Conservation (phyloP, 1,139 yeast genomes). For the Saccharomyces hybrid region DNA sequence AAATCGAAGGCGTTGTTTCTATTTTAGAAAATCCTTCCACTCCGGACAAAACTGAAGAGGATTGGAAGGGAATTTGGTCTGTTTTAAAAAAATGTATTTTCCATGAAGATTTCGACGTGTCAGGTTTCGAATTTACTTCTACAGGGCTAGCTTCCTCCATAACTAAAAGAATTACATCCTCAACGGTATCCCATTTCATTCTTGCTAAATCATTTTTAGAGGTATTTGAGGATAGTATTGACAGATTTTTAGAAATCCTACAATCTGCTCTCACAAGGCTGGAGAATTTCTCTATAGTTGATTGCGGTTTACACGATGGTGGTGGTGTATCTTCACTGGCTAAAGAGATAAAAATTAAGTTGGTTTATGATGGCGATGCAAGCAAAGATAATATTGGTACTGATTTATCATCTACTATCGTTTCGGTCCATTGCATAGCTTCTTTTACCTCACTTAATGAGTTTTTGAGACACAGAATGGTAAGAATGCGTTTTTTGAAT, state of each 20-base stretch:
- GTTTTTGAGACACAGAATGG: slow-evolving; percentile 43
- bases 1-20: slow-evolving; percentile 19
- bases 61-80: slow-evolving; percentile 46
- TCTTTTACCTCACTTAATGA: slow-evolving; percentile 67
- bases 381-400: slow-evolving; percentile 32
- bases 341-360: slow-evolving; percentile 57
- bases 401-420: slow-evolving; percentile 38
- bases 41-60: slow-evolving; percentile 27
- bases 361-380: slow-evolving; percentile 34
- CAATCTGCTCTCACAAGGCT: slow-evolving; percentile 72
- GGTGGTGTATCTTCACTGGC: slow-evolving; percentile 56
- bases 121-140: slow-evolving; percentile 70
- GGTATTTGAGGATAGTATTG: slow-evolving; percentile 41
- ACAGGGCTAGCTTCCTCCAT: slow-evolving; percentile 57
- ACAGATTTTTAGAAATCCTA: slow-evolving; percentile 44
- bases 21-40: slow-evolving; percentile 10
- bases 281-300: slow-evolving; percentile 67
- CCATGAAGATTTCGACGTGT: slow-evolving; percentile 36
- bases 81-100: slow-evolving; percentile 35
- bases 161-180: slow-evolving; percentile 34
- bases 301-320: slow-evolving; percentile 40
- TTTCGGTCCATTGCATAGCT: slow-evolving; percentile 86
- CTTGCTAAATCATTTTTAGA: slow-evolving; percentile 37
- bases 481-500: slow-evolving; percentile 22
- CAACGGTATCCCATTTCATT: background rate